Conservation (phyloP, 139 green algal species). For the Chlorella sp. region DNA sequence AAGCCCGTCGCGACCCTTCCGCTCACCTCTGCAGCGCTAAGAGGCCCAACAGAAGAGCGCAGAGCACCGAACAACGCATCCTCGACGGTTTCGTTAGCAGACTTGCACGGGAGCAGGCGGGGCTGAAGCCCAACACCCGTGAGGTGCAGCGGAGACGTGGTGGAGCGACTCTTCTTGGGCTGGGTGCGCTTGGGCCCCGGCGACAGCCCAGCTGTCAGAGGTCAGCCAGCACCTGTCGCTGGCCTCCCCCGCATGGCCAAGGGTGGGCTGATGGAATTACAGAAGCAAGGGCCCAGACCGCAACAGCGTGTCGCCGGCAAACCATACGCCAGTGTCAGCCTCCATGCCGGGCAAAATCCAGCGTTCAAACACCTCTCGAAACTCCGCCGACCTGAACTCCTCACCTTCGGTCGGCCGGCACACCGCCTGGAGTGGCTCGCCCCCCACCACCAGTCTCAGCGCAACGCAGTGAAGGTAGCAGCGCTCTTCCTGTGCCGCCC, state of each 20-base stretch:
- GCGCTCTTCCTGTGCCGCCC: conserved; percentile 19
- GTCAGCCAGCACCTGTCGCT: too few species aligned
- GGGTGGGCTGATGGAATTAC: conserved; percentile 3
- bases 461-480: conserved; percentile 46
- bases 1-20: too few species aligned
- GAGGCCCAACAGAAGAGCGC: too few species aligned
- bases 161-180: too few species aligned
- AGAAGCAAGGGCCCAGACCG: background rate
- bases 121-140: too few species aligned
- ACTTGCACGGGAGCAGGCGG: too few species aligned
- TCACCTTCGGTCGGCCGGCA: conserved; percentile 20
- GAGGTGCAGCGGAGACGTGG: too few species aligned
- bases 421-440: conserved; percentile 21
- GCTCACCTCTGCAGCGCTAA: too few species aligned
- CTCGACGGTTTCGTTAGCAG: too few species aligned
- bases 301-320: conserved; percentile 26
- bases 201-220: too few species aligned
- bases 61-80: too few species aligned
- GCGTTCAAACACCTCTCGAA: conserved; percentile 2
- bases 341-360: conserved; percentile 14
- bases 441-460: conserved; percentile 21
- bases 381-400: conserved; percentile 22
- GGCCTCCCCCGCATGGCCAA: background rate
- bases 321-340: conserved; percentile 21
- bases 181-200: too few species aligned